Evolutionary conservation across 1,284 basidiomycete species (phyloP).

Genomic region (Tetrapyrgos nigripes): DNA sequence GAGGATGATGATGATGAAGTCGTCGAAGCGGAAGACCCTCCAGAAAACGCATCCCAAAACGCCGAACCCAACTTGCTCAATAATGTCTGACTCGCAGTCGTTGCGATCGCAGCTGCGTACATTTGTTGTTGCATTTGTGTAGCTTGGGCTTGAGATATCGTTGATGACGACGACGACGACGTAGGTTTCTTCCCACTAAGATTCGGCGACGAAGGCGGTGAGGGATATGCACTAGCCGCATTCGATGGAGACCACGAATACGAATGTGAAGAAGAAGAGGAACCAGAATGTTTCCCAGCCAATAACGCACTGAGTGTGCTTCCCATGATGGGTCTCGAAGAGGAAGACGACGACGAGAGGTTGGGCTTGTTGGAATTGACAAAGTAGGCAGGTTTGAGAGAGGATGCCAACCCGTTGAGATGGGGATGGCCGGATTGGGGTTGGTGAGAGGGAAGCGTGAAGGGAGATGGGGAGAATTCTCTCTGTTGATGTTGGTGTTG

Average conservation of each 20-base stretch:
- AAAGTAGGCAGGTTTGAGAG: slow-evolving; percentile 22
- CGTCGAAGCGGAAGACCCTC: slow-evolving; percentile 5
- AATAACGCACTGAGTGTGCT: slow-evolving; percentile 46
- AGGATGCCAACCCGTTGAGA: slow-evolving; percentile 14
- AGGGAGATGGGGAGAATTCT: slow-evolving; percentile 15
- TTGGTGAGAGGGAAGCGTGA: slow-evolving; percentile 13
- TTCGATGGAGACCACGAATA: background rate
- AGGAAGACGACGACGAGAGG: slow-evolving; percentile 13
- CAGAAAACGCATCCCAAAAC: slow-evolving; percentile 83
- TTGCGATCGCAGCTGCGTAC: slow-evolving; percentile 59
- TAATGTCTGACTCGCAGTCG: slow-evolving; percentile 74
- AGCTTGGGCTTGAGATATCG: slow-evolving; percentile 2
- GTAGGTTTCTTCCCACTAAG: slow-evolving; percentile 14
- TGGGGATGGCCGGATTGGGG: background rate
- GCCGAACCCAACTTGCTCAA: slow-evolving; percentile 69
- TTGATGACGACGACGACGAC: slow-evolving; percentile 2
- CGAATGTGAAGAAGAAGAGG: background rate
- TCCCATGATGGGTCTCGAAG: slow-evolving; percentile 15
- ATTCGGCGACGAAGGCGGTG: slow-evolving; percentile 2
- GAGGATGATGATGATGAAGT: background rate
- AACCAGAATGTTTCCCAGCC: slow-evolving; percentile 53
- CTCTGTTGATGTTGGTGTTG: slow-evolving; percentile 23
- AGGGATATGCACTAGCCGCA: background rate
- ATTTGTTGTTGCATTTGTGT: slow-evolving; percentile 45
- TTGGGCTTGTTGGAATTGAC: slow-evolving; percentile 19